phyloP scores from a whole-genome alignment of 306 rosid genomes.

The Trichosanthes truncata region DNA sequence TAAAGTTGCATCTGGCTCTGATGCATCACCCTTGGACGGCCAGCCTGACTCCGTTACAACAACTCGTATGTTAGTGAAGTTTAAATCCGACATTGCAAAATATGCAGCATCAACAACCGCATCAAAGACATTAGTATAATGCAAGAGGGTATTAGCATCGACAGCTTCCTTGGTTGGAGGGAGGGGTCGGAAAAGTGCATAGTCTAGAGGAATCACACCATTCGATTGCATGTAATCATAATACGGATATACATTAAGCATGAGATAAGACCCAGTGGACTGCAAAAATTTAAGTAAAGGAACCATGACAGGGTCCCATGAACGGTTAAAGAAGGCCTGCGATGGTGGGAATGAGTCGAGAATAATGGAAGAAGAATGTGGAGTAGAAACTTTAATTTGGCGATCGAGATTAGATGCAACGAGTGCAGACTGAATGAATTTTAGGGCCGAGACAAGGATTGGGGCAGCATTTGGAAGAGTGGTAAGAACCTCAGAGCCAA shows the following conservation, averaged over 20 bases:
- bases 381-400: constrained; percentile 75
- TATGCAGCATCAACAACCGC: constrained; percentile 89
- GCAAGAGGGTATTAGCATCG: constrained; percentile 80
- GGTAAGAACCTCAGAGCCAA: constrained; percentile 81
- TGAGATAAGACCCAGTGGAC: constrained; percentile 67
- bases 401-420: constrained; percentile 73
- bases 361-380: constrained; percentile 74
- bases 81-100: constrained; percentile 81
- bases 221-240: constrained; percentile 80
- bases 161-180: constrained; percentile 95
- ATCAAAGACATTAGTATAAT: constrained; percentile 89
- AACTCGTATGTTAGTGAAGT: constrained; percentile 65
- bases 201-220: constrained; percentile 82
- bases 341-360: constrained; percentile 97
- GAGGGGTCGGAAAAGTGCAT: constrained; percentile 85
- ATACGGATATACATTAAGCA: constrained; percentile 91
- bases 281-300: constrained; percentile 77
- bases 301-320: constrained; percentile 83
- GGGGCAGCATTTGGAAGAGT: constrained; percentile 85
- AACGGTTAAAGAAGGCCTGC: constrained; percentile 82
- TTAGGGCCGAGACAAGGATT: constrained; percentile 72
- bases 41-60: constrained; percentile 87
- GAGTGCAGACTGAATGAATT: constrained; percentile 85
- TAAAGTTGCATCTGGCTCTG: constrained; percentile 64
- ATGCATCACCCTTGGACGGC: constrained; percentile 83